Percentiles rank a stretch among this genome's conserved stretches.
phyloP scores from a whole-genome alignment of 2,329 filamentous ascomycete species.

The Pyrenophora seminiperda region DNA sequence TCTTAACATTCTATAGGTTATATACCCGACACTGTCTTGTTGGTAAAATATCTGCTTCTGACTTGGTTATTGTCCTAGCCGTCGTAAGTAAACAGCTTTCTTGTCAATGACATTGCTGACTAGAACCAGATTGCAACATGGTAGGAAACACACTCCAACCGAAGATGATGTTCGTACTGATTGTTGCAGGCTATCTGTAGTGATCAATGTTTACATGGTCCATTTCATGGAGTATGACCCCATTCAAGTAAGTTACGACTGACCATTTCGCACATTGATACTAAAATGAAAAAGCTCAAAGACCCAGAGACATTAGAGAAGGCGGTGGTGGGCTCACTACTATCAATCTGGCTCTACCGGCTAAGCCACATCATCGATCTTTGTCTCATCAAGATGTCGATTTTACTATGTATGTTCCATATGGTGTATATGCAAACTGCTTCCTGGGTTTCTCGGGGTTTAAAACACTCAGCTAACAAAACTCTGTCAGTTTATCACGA shows the following conservation, averaged over 20 bases:
- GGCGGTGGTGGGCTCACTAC: constrained; percentile 18
- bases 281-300: not conserved
- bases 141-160: not conserved
- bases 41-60: constrained; percentile 33
- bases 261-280: not conserved
- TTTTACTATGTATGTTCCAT: constrained; percentile 29
- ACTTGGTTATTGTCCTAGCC: constrained; percentile 39
- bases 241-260: constrained; percentile 17
- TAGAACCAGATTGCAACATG: constrained; percentile 35
- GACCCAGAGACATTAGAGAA: constrained; percentile 11
- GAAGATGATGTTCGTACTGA: not conserved
- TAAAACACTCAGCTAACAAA: constrained; percentile 1
- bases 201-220: constrained; percentile 37
- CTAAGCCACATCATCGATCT: constrained; percentile 37
- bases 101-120: constrained; percentile 13
- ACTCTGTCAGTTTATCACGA: constrained; percentile 34
- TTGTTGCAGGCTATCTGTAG: constrained; percentile 23
- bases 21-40: constrained; percentile 38
- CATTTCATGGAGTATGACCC: constrained; percentile 30
- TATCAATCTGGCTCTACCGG: constrained; percentile 38
- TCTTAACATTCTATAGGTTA: constrained; percentile 23
- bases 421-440: too few species aligned
- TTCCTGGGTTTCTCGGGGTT: too few species aligned
- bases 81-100: constrained; percentile 23
- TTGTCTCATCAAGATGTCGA: constrained; percentile 41